Conservation (phyloP, 164 flowering plant genomes). For the Magnolia sinica region DNA sequence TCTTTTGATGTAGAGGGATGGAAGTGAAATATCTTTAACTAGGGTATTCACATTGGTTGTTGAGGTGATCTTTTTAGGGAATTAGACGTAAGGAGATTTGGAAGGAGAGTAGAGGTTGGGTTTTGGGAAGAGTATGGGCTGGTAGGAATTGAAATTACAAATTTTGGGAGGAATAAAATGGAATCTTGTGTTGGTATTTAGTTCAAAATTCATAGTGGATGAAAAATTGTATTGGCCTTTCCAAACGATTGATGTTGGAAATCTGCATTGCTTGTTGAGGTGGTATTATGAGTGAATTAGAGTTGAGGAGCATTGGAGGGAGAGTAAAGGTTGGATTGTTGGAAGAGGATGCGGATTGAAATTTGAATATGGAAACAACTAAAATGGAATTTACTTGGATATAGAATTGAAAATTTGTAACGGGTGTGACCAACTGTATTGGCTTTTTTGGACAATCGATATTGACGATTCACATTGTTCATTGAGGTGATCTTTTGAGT, state of each 20-base stretch:
- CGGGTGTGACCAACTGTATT: not conserved
- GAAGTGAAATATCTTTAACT: no score
- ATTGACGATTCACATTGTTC: not conserved
- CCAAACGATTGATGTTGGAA: not conserved
- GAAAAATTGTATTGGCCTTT: no score
- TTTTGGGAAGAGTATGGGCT: not conserved
- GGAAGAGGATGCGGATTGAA: not conserved
- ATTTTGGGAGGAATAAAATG: no score
- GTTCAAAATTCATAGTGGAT: no score
- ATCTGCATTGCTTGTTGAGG: not conserved
- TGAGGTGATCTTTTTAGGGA: no score
- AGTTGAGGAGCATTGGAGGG: not conserved
- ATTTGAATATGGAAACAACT: not conserved
- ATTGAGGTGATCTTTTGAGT: not conserved
- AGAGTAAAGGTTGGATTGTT: not conserved
- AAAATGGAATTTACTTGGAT: not conserved
- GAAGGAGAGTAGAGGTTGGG: not conserved
- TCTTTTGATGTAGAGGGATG: no score
- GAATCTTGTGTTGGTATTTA: no score
- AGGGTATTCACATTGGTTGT: no score
- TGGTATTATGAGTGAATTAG: not conserved
- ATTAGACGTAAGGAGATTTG: not conserved
- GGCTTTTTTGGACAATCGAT: not conserved
- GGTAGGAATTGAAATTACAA: not conserved
- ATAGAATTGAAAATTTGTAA: not conserved